Evolutionary conservation across 2,329 filamentous ascomycete genomes (phyloP).

Genomic region (Neonectria hederae): DNA sequence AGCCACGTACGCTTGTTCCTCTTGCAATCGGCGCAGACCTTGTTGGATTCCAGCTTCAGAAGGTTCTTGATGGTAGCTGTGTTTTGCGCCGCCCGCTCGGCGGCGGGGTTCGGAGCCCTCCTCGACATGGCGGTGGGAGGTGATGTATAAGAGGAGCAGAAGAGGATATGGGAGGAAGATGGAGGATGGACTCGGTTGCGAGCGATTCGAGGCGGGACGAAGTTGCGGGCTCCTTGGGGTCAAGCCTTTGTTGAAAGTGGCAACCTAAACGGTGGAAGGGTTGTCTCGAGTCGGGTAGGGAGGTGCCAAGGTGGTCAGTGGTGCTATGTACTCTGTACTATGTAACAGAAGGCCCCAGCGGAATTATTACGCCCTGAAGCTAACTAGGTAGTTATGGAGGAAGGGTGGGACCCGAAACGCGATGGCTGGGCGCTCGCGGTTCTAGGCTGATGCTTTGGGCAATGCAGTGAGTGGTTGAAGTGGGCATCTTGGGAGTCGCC

Average conservation of each 20-base stretch:
- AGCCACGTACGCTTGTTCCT: slow-evolving; percentile 86
- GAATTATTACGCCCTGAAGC: slow-evolving; percentile 29
- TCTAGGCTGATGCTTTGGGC: slow-evolving; percentile 1
- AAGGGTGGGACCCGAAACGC: slow-evolving; percentile 6
- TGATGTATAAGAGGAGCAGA: neutral
- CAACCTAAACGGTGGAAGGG: slow-evolving; percentile 35
- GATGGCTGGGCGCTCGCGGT: neutral
- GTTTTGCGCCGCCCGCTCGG: slow-evolving; percentile 92
- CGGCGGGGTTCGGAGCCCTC: slow-evolving; percentile 78
- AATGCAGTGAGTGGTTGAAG: neutral
- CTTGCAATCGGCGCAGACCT: slow-evolving; percentile 98
- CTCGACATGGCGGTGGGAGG: slow-evolving; percentile 71
- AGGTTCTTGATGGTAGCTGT: slow-evolving; percentile 92
- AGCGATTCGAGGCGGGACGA: neutral
- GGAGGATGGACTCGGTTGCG: slow-evolving; percentile 2
- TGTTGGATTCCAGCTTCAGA: slow-evolving; percentile 94
- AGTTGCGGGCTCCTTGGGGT: slow-evolving; percentile 12
- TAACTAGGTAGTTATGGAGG: slow-evolving; percentile 19
- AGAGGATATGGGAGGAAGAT: slow-evolving; percentile 2
- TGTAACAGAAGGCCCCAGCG: slow-evolving; percentile 31
- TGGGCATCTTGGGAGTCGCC: neutral
- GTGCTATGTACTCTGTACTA: slow-evolving; percentile 1
- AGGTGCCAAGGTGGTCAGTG: slow-evolving; percentile 44
- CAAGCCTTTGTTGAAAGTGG: slow-evolving; percentile 33
- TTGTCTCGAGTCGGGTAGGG: slow-evolving; percentile 33